phyloP scores from a whole-genome alignment of 2,329 filamentous ascomycete genomes.

The Rasamsonia emersonii region DNA sequence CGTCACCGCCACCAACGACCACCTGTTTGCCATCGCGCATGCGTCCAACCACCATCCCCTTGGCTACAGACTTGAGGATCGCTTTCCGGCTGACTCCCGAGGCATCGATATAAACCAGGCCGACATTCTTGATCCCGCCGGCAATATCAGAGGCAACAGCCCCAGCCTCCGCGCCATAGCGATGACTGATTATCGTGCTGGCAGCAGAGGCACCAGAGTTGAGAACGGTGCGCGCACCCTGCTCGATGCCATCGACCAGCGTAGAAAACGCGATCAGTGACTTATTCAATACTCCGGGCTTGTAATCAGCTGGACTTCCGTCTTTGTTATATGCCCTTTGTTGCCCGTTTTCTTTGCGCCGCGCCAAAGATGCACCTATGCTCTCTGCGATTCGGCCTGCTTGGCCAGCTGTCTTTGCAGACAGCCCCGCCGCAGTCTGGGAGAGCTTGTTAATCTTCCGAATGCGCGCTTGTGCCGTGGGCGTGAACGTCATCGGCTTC shows the following conservation, averaged over 20 bases:
- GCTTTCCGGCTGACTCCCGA: conserved; percentile 83
- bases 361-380: conserved; percentile 65
- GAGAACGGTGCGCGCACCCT: conserved; percentile 71
- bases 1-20: conserved; percentile 39
- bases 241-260: conserved; percentile 85
- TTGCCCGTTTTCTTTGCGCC: conserved; percentile 48
- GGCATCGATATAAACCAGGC: conserved; percentile 93
- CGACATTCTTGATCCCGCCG: conserved; percentile 89
- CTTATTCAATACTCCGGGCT: conserved; percentile 90
- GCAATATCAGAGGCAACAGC: conserved; percentile 66
- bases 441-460: conserved; percentile 88
- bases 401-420: conserved; percentile 76
- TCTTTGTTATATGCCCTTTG: conserved; percentile 60
- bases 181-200: conserved; percentile 77
- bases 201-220: conserved; percentile 68
- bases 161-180: conserved; percentile 79
- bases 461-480: conserved; percentile 73
- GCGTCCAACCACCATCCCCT: conserved; percentile 65
- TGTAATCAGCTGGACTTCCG: conserved; percentile 61
- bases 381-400: conserved; percentile 83
- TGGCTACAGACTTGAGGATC: conserved; percentile 88
- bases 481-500: conserved; percentile 80
- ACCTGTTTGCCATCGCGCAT: conserved; percentile 42
- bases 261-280: conserved; percentile 94
- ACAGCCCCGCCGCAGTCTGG: conserved; percentile 66